Percentiles rank a stretch among this genome's conserved stretches.
These are phyloP conservation scores for Annona cherimola DNA, from an alignment of 164 flowering plant species.

Conservation along the genomic window DNA sequence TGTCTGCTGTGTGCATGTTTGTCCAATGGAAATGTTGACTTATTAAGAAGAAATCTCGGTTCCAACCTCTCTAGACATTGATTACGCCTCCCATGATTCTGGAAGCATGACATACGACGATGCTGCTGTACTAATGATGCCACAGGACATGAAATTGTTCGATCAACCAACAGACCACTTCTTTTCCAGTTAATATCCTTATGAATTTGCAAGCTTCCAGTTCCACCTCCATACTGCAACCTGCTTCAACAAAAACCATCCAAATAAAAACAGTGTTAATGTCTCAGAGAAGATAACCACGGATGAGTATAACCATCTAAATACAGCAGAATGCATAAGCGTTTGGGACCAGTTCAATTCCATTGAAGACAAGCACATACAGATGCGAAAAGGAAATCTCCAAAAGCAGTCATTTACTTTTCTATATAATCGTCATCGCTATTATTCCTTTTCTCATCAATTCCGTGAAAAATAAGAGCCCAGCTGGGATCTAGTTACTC, in stretches of 20 bases:
- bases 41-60: conserved; percentile 41
- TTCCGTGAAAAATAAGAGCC: no score
- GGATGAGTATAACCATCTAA: no score
- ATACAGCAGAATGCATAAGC: no score
- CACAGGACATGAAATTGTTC: conserved; percentile 3
- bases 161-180: conserved; percentile 16
- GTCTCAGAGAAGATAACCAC: neutral
- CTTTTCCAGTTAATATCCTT: conserved; percentile 20
- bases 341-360: no score
- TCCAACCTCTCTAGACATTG: conserved; percentile 12
- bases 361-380: no score
- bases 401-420: no score
- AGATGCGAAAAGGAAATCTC: no score
- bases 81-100: conserved; percentile 16
- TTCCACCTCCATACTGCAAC: conserved; percentile 27
- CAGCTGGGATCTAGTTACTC: no score
- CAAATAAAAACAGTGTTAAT: no score
- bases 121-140: conserved; percentile 14
- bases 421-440: no score
- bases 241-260: conserved; percentile 19
- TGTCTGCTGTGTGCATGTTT: conserved; percentile 18
- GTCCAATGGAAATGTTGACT: conserved; percentile 34
- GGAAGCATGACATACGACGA: conserved; percentile 35
- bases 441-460: no score
- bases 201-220: conserved; percentile 15